Evolutionary conservation across 2,329 filamentous ascomycete species (phyloP).

Genomic region (Penicillium sp.): DNA sequence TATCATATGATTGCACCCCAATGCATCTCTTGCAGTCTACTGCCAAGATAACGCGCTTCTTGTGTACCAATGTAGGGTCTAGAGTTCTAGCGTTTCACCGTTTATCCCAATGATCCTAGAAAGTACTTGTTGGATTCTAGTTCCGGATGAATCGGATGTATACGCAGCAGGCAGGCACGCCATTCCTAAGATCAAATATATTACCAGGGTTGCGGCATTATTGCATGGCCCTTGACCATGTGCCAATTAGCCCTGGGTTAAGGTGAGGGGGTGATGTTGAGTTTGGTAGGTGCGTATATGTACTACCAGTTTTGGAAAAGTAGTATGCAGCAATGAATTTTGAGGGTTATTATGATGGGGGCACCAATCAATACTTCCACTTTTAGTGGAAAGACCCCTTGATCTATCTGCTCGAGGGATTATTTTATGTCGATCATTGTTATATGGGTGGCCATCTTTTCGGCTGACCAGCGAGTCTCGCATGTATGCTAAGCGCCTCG

Average conservation of each 20-base stretch:
- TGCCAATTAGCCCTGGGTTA: neutral
- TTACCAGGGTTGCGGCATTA: neutral
- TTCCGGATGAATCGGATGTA: neutral
- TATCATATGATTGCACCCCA: neutral
- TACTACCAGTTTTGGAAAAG: neutral
- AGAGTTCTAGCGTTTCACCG: neutral
- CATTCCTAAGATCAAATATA: neutral
- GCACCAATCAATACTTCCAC: neutral
- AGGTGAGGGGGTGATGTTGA: neutral
- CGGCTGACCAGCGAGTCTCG: neutral
- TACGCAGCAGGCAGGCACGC: neutral
- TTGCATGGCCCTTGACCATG: neutral
- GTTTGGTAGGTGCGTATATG: neutral
- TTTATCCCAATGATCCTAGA: too few relatives aligned
- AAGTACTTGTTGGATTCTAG: too few relatives aligned
- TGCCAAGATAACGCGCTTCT: neutral
- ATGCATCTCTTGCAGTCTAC: neutral
- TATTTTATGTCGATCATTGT: neutral
- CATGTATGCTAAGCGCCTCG: too few relatives aligned
- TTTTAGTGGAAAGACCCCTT: neutral
- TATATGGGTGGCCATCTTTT: neutral
- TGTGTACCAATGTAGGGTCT: neutral
- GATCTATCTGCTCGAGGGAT: neutral
- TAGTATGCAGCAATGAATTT: neutral
- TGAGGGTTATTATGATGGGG: neutral